Base-by-base conservation (phyloP, 192 early-diverging fungal genomes). In the Gryganskiella cystojenkinii region DNA sequence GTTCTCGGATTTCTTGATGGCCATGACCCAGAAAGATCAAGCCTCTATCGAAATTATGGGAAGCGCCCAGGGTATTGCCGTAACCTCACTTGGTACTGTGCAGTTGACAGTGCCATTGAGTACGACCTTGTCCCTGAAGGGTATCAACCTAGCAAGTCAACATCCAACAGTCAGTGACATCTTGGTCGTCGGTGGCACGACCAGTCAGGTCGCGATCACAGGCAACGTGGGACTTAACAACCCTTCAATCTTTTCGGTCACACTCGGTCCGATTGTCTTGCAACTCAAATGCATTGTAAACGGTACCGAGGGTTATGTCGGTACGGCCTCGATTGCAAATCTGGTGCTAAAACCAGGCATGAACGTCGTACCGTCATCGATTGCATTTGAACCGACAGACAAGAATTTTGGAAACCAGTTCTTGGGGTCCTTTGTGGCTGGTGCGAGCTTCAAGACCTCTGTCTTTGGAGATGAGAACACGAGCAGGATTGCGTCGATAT, bases 341-440 rank as follows among this genome's bases (percentile, higher is more conserved):
- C 24, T 52, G 50, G 27, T 52, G 3, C 4, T 52, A 10, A 52
- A 28, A 10, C 50, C 50, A 10, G 50, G 50, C 1, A 24, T 27
- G 20, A 52, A 52, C 10, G 24, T 52, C 13, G 19, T 27, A 27
- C 50, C 50, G 27, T 20, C 50, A 2, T 24, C 15, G 1, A 51
- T 51, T 22, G 11, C 20, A 25, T 51, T 51, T 22, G 11, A 51
- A 25, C 50, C 50, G 10, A 1, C 25, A 10, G 50, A 51, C 22
- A 51, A 51, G 50, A 25, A 19, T 22, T 51, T 51, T 51, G 50
- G 50, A n/a, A 19, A 51, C n/a, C n/a, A 10, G 50, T 51, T 51
- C 50, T 25, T 51, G 22, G 22, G 50, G 0, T n/a, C 50, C 2
- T 51, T 51, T 51, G 50, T 51, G 25, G 50, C 50, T 22, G 50